Evolutionary conservation across 495 filamentous ascomycete genomes (phyloP), one percentile per base, ranked within the genome.

Genomic region (Cryomyces antarcticus): DNA sequence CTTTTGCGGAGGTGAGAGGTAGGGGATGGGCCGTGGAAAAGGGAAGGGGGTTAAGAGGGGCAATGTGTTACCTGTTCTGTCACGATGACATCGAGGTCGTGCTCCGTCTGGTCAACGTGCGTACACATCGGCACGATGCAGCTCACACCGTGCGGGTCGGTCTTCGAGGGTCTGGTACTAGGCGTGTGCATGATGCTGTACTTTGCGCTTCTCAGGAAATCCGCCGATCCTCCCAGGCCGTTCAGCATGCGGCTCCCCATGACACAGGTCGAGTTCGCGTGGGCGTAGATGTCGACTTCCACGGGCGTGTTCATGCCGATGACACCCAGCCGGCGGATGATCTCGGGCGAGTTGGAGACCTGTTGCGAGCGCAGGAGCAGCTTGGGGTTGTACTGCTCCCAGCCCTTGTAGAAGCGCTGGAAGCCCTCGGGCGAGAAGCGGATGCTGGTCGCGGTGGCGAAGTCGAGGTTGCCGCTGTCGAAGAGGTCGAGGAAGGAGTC

Each of bases 251-350:
- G 77, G 49, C 71, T 78, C 50, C 85, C 85, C 76, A 89, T 87
- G 28, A 93, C 83, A 60, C 80, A 85, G 39, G 85, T 92, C 52
- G 70, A 76, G 77, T 93, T 93, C 43, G 85, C 85, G 61, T 93
- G 85, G 10, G 85, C 85, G 63, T 92, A 93, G 59, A 92, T 89
- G 59, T 93, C 85, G 13, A 92, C 82, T 62, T 93, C 85, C 48
- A 92, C 81, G 28, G 85, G 85, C 2, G 85, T 93, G 69, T 93
- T 93, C 85, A 93, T 93, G 57, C 82, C 85, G 56, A 93, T 92
- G 50, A 83, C 76, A 44, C 84, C 85, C 1, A 93, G 67, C 4
- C 85, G 71, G 12, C 81, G 73, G 65, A 93, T 93, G 67, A 93
- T 92, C 63, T 93, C 85, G 48, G 85, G 85, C n/a, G 76, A 78